Evolutionary conservation across 345 rosid genomes (phyloP).

Genomic region (Gynandropsis gynandra): DNA sequence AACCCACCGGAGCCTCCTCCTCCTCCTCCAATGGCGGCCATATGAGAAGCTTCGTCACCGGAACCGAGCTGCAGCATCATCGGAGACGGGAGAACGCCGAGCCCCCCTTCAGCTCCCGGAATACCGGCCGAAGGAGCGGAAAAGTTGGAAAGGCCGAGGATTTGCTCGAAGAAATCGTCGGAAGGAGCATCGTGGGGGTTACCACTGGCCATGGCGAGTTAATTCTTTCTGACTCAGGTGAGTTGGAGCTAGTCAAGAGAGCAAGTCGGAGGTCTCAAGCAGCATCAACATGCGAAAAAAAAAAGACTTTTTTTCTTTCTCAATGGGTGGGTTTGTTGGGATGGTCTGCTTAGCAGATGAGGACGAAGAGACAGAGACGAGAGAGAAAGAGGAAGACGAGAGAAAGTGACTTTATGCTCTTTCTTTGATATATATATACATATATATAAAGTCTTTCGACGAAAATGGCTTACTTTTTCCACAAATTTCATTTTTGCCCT

Average conservation of each 20-base stretch:
- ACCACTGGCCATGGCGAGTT: constrained; percentile 54
- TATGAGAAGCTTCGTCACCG: constrained; percentile 55
- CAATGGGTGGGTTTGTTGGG: constrained; percentile 12
- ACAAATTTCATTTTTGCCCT: constrained; percentile 28
- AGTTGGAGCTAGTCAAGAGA: constrained; percentile 25
- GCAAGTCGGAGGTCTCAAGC: constrained; percentile 19
- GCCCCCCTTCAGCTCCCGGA: constrained; percentile 38
- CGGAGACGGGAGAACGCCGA: constrained; percentile 40
- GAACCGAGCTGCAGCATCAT: constrained; percentile 91
- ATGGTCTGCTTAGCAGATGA: constrained; percentile 24
- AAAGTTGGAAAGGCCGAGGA: constrained; percentile 69
- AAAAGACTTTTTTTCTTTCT: not conserved
- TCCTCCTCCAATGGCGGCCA: constrained; percentile 41
- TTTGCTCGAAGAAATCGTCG: constrained; percentile 82
- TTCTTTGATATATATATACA: no score
- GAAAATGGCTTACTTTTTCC: constrained; percentile 19
- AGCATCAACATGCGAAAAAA: constrained; percentile 38
- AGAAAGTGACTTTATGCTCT: constrained; percentile 29
- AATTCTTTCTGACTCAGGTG: constrained; percentile 14
- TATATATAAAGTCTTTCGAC: constrained; percentile 9
- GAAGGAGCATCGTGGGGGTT: constrained; percentile 46
- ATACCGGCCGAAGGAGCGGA: constrained; percentile 49
- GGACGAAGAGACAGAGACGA: constrained; percentile 27
- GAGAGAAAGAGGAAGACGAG: constrained; percentile 26
- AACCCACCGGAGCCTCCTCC: constrained; percentile 43